A percentile compares a stretch with the other conserved stretches of the same genome.
Conservation (phyloP, 495 filamentous ascomycete species). For the Hypomontagnella monticulosa region DNA sequence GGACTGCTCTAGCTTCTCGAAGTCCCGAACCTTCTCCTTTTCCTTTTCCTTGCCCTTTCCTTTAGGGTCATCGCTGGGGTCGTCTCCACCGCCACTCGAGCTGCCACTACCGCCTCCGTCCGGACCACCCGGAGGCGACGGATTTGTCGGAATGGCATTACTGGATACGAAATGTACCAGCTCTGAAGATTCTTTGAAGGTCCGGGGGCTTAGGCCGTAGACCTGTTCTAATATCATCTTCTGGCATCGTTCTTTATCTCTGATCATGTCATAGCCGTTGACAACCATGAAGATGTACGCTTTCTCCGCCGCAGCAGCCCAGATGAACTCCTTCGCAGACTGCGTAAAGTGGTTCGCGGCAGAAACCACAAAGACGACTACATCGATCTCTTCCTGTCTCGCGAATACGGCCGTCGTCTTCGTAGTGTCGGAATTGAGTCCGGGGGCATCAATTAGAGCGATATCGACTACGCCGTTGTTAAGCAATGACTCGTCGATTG, state of each 20-base stretch:
- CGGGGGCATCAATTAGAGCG: slow-evolving; percentile 95
- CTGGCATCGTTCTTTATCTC: slow-evolving; percentile 82
- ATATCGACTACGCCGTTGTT: slow-evolving; percentile 99
- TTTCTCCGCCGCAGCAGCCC: slow-evolving; percentile 94
- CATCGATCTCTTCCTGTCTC: slow-evolving; percentile 97
- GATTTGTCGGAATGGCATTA: slow-evolving; percentile 83
- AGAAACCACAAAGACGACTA: slow-evolving; percentile 97
- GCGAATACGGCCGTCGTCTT: slow-evolving; percentile 98
- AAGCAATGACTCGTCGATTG: slow-evolving; percentile 91
- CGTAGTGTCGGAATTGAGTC: slow-evolving; percentile 91
- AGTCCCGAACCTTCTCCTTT: slow-evolving; percentile 85
- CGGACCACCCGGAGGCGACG: slow-evolving; percentile 61
- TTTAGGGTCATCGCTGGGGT: slow-evolving; percentile 73
- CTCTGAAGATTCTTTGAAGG: slow-evolving; percentile 90
- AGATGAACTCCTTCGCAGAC: slow-evolving; percentile 95
- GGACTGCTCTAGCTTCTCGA: slow-evolving; percentile 86
- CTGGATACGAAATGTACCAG: slow-evolving; percentile 98
- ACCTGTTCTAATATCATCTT: slow-evolving; percentile 94
- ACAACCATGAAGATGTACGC: slow-evolving; percentile 99
- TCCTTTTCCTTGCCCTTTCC: slow-evolving; percentile 95
- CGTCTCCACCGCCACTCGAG: slow-evolving; percentile 63
- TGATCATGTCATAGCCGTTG: slow-evolving; percentile 94
- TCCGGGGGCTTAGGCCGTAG: slow-evolving; percentile 81
- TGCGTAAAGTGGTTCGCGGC: slow-evolving; percentile 97
- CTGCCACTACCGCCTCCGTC: slow-evolving; percentile 70